Percentiles rank a stretch among this genome's conserved stretches.
phyloP scores from a whole-genome alignment of 1,284 basidiomycete genomes.

The Entoloma clypeatum region DNA sequence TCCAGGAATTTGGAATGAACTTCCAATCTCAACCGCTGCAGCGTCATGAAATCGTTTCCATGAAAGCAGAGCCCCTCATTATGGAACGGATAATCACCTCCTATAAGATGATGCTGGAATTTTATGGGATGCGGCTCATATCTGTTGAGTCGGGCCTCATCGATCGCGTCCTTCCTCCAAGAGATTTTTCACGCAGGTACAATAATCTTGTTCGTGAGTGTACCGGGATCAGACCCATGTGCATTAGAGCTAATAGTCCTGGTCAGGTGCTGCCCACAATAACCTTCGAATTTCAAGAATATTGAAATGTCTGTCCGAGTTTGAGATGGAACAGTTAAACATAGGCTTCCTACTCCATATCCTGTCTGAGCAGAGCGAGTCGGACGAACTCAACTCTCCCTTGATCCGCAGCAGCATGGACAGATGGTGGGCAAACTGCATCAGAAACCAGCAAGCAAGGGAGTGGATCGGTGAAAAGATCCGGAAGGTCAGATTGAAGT shows the following conservation, averaged over 20 bases:
- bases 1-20: conserved; percentile 70
- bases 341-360: conserved; percentile 68
- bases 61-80: conserved; percentile 51
- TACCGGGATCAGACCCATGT: neutral
- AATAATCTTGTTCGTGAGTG: conserved; percentile 63
- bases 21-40: conserved; percentile 62
- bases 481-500: conserved; percentile 39
- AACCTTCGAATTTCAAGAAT: conserved; percentile 76
- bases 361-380: conserved; percentile 65
- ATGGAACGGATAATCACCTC: conserved; percentile 53
- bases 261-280: conserved; percentile 62
- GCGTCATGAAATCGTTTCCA: conserved; percentile 56
- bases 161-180: conserved; percentile 41
- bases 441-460: conserved; percentile 58
- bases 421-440: conserved; percentile 73
- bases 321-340: conserved; percentile 59
- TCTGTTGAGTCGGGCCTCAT: conserved; percentile 55
- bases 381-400: conserved; percentile 44
- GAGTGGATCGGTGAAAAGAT: conserved; percentile 50
- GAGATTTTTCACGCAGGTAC: conserved; percentile 49
- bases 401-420: conserved; percentile 64
- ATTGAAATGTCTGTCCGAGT: conserved; percentile 69
- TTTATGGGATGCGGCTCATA: conserved; percentile 66
- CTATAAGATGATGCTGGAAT: conserved; percentile 70
- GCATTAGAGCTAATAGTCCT: conserved; percentile 5